Base-by-base conservation (phyloP, 257 asterid genomes). In the Primulina tabacum region DNA sequence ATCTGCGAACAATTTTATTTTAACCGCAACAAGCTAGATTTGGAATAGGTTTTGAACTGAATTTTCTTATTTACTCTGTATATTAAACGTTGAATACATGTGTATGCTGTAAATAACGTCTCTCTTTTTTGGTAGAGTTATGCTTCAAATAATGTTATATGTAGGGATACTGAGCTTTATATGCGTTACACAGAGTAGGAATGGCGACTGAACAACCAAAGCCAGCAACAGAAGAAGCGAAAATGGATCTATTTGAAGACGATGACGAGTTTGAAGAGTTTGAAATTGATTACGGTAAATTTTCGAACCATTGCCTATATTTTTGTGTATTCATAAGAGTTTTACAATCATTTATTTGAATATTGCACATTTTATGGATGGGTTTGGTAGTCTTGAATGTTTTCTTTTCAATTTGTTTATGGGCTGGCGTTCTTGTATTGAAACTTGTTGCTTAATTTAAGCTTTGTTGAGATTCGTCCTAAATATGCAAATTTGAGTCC, bases 251-350 rank as follows among this genome's bases (percentile, higher is more conserved):
- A 5, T 91, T 89, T 69, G 95, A 91, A 77, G 96, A 91, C 59
- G 96, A 90, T 50, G 96, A 91, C 68, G 97, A 89, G 71, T 91
- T 88, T 35, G 97, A 90, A 77, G 97, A 90, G 85, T 90, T 91
- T 55, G 95, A 76, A 69, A 85, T 88, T 32, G 88, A 77, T 77
- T 87, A 79, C 80, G 96, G 96, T 81, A 55, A 4, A 50, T 20
- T 43, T 83, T 69, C 16, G 33, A 21, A 21, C n/a, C 26, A 0
- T 24, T 24, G 1, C 26, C 26, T 24, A 24, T 24, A 24, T 24
- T 24, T 24, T 16, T 47, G 16, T 47, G 56, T 16, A 47, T 47
- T 16, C 20, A 4, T 2, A 14, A 16, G 7, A n/a, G 20, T 47
- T 47, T 47, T 14, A 47, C 56, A 24, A 14, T 14, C 20, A 14